These are phyloP conservation scores for Suillus cothurnatus DNA, from an alignment of 768 basidiomycete species.

Conservation along the genomic window DNA sequence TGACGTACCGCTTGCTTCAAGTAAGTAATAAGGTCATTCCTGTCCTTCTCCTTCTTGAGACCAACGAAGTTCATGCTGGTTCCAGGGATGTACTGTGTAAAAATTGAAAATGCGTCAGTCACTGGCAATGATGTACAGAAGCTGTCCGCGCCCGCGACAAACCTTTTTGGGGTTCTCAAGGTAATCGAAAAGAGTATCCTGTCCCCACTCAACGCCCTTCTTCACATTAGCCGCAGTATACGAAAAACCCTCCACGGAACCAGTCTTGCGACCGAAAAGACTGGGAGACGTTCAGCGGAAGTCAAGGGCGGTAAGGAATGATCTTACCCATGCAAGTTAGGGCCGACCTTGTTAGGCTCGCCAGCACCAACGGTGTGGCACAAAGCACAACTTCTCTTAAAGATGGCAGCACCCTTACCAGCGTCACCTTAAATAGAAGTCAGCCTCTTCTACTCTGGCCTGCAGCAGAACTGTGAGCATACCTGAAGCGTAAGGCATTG, in stretches of 20 bases:
- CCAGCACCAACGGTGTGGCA: conserved; percentile 87
- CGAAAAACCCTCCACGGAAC: conserved; percentile 81
- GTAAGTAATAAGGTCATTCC: conserved; percentile 89
- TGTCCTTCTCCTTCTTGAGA: conserved; percentile 98
- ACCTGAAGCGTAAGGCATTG: conserved; percentile 50
- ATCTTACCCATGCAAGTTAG: conserved; percentile 89
- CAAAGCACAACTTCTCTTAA: conserved; percentile 95
- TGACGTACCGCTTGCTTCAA: conserved; percentile 72
- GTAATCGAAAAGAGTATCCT: conserved; percentile 92
- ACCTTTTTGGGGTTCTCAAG: conserved; percentile 98
- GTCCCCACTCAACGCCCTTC: conserved; percentile 88
- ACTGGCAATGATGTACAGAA: neutral
- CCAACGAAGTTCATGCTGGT: conserved; percentile 99
- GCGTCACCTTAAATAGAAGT: conserved; percentile 65
- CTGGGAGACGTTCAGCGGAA: conserved; percentile 36
- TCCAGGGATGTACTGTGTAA: conserved; percentile 82
- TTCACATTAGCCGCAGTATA: conserved; percentile 96
- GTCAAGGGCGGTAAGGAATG: conserved; percentile 4
- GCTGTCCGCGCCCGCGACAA: conserved; percentile 13
- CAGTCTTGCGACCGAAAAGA: conserved; percentile 84
- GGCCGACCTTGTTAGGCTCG: conserved; percentile 88
- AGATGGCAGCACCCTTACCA: conserved; percentile 88
- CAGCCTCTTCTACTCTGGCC: neutral
- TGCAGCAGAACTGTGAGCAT: conserved; percentile 17
- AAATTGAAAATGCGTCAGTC: neutral